Conservation (phyloP, 1,284 basidiomycete genomes). For the Leccinum pachyderme region DNA sequence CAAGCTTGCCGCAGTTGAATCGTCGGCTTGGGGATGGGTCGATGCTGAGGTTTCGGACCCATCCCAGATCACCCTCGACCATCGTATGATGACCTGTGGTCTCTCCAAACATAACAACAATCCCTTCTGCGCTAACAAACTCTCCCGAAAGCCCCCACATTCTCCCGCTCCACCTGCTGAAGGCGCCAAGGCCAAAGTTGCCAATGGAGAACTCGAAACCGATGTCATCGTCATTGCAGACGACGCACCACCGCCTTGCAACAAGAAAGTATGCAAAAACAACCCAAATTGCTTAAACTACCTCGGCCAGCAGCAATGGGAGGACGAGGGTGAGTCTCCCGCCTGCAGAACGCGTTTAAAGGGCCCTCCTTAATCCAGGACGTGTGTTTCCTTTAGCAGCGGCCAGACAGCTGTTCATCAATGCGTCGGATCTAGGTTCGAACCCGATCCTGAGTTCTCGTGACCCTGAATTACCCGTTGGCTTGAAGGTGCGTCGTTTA, state of each 20-base stretch:
- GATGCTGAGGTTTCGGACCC: slow-evolving; percentile 56
- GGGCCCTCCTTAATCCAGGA: slow-evolving; percentile 5
- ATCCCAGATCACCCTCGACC: slow-evolving; percentile 60
- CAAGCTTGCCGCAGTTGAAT: slow-evolving; percentile 44
- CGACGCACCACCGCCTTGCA: slow-evolving; percentile 58
- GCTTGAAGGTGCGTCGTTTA: slow-evolving; percentile 58
- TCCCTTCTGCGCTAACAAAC: slow-evolving; percentile 57
- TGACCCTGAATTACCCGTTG: slow-evolving; percentile 65
- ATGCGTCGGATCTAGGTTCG: slow-evolving; percentile 48
- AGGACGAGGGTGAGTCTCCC: slow-evolving; percentile 51
- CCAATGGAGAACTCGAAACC: slow-evolving; percentile 46
- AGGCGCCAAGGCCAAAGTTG: slow-evolving; percentile 8
- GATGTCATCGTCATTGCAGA: slow-evolving; percentile 71
- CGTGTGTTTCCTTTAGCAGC: slow-evolving; percentile 41
- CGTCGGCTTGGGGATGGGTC: slow-evolving; percentile 76
- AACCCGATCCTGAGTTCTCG: slow-evolving; percentile 53
- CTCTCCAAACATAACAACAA: slow-evolving; percentile 49
- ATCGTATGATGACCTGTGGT: slow-evolving; percentile 66
- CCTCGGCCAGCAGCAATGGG: slow-evolving; percentile 78
- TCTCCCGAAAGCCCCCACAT: slow-evolving; percentile 30
- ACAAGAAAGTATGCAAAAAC: slow-evolving; percentile 60
- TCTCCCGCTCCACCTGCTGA: slow-evolving; percentile 3
- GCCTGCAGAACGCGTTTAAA: slow-evolving; percentile 18
- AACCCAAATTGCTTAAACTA: slow-evolving; percentile 86
- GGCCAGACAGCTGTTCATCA: slow-evolving; percentile 51